Percentiles rank a stretch among this genome's conserved stretches.
Evolutionary conservation across 805 yeast genomes (phyloP).

Genomic region (Lipomyces yamanashiensis): DNA sequence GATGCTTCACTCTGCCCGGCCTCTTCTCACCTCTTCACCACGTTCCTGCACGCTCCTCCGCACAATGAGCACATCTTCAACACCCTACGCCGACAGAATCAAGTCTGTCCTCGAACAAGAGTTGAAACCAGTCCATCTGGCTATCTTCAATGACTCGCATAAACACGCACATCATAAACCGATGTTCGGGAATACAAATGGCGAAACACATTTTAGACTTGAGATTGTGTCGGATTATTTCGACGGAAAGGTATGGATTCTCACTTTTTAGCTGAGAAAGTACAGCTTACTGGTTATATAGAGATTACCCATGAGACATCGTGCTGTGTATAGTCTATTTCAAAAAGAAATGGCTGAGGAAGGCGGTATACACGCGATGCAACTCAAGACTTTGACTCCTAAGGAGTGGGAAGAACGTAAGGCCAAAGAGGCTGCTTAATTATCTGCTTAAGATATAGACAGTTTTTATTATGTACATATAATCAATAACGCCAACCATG

Average conservation of each 20-base stretch:
- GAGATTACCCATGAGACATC: conserved; percentile 59
- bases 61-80: conserved; percentile 17
- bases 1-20: neutral
- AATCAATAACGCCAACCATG: neutral
- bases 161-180: conserved; percentile 89
- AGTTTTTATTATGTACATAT: too few relatives aligned
- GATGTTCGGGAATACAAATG: conserved; percentile 71
- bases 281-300: neutral
- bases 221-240: conserved; percentile 74
- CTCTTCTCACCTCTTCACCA: neutral
- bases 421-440: conserved; percentile 7
- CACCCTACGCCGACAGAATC: conserved; percentile 32
- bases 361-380: conserved; percentile 85
- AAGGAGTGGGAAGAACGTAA: conserved; percentile 51
- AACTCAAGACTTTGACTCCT: conserved; percentile 78
- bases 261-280: neutral
- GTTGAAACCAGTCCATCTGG: conserved; percentile 53
- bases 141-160: conserved; percentile 78
- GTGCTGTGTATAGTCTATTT: conserved; percentile 69
- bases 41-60: neutral
- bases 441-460: too few relatives aligned
- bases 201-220: conserved; percentile 82
- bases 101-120: conserved; percentile 30
- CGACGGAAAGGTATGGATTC: conserved; percentile 56
- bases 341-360: conserved; percentile 67